A percentile compares a stretch with the other conserved stretches of the same genome.
These are phyloP conservation scores for Aureobasidium sp. DNA, from an alignment of 2,329 filamentous ascomycete species.

Conservation along the genomic window DNA sequence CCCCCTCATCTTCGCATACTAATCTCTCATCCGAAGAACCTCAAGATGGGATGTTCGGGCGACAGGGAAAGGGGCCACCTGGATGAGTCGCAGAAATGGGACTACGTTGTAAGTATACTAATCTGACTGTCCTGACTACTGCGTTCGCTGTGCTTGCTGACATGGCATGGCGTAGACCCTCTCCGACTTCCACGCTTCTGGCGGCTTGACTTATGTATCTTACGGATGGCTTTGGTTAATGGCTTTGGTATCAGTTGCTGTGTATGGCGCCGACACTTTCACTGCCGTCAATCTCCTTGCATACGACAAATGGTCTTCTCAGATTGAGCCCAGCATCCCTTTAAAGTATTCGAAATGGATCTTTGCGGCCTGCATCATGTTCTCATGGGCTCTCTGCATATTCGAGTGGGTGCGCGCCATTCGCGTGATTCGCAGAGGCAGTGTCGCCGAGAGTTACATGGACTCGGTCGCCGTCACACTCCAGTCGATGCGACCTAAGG, in stretches of 20 bases:
- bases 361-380: constrained; percentile 84
- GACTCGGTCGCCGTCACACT: constrained; percentile 79
- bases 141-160: constrained; percentile 21
- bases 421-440: constrained; percentile 74
- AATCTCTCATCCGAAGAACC: neutral
- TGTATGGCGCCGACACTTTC: constrained; percentile 87
- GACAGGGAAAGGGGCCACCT: constrained; percentile 33
- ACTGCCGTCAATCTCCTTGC: constrained; percentile 85
- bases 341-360: constrained; percentile 86
- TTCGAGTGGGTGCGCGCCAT: constrained; percentile 76
- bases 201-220: constrained; percentile 68
- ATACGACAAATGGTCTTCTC: constrained; percentile 82
- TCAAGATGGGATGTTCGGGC: constrained; percentile 30
- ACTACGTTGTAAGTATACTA: constrained; percentile 65
- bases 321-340: constrained; percentile 70
- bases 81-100: constrained; percentile 60
- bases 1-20: neutral
- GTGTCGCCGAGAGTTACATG: constrained; percentile 85
- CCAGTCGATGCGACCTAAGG: constrained; percentile 73
- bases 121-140: neutral
- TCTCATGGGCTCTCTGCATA: constrained; percentile 74
- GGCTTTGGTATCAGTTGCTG: constrained; percentile 68
- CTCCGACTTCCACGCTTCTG: constrained; percentile 74
- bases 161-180: constrained; percentile 32
- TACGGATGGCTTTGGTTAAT: constrained; percentile 82